Evolutionary conservation across 2,329 filamentous ascomycete species (phyloP), one percentile per base, ranked within the genome.

Genomic region (Claviceps quebecensis): DNA sequence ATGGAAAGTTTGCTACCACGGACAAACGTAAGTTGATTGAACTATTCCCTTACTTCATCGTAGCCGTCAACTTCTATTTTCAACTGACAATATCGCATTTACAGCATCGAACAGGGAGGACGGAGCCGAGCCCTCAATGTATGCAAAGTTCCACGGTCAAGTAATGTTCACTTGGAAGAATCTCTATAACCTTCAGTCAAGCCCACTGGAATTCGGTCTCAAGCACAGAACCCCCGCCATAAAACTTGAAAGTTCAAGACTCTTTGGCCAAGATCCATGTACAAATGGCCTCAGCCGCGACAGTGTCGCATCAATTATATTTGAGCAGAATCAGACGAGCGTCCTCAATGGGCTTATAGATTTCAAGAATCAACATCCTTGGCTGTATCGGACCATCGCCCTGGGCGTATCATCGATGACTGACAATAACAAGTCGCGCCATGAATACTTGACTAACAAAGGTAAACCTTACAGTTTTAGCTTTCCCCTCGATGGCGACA

Each of bases 381-480:
- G n/a, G 16, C 14, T 16, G 34, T 5, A 7, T 7, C 23, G 22
- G 19, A 44, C 39, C 22, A 41, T 49, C 23, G 13, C 13, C 5
- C 22, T 22, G n/a, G 38, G 17, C 45, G 8, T 22, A 41, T 37
- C 50, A 2, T 17, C 29, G 26, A 40, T 23, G 11, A 22, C 4
- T 38, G 13, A 17, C 19, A 23, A 39, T 36, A 46, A 47, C 6
- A 26, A 23, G 26, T 34, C 23, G 26, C 49, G 45, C 38, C 47
- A 13, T 37, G 48, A 58, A 62, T 68, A 40, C 17, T 34, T 47
- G 26, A 46, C 53, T 72, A 55, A 74, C 65, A 57, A 56, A 53
- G 45, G 44, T 56, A 53, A 50, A 53, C 57, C 57, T 41, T 54
- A 58, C 66, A 82, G 78, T 65, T 81, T 81, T 59, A 70, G 65